Conservation (phyloP, 202 grass and related monocot genomes). For the Elaeis oleifera region DNA sequence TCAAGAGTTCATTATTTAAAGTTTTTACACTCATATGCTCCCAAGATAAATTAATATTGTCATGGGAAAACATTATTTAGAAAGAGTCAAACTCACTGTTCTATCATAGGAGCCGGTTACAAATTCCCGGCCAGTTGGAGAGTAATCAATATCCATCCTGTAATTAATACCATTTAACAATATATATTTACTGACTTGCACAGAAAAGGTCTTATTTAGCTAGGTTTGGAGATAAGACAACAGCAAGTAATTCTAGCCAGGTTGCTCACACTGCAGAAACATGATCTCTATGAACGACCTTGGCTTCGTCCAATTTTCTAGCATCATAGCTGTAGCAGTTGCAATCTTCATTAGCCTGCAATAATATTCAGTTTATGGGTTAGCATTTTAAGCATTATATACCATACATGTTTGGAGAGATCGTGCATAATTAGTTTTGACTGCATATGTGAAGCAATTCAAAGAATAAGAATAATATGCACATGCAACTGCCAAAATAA, state of each 20-base stretch:
- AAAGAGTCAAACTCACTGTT: slow-evolving; percentile 39
- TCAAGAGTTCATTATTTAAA: too few species aligned
- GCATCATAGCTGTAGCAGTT: slow-evolving; percentile 88
- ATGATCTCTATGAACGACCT: slow-evolving; percentile 89
- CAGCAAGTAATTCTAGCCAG: too few species aligned
- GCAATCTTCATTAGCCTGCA: slow-evolving; percentile 94
- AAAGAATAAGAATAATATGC: too few species aligned
- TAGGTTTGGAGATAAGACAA: too few species aligned
- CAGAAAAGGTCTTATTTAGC: too few species aligned
- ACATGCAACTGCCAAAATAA: too few species aligned
- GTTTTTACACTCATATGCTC: neutral
- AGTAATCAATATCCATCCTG: slow-evolving; percentile 99
- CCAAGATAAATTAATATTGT: neutral
- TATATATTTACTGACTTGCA: too few species aligned
- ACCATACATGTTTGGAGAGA: neutral
- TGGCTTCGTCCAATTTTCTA: slow-evolving; percentile 86
- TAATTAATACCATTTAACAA: slow-evolving; percentile 18
- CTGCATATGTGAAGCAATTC: too few species aligned
- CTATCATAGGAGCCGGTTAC: slow-evolving; percentile 98
- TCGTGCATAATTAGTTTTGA: too few species aligned
- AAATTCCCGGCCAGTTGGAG: slow-evolving; percentile 88
- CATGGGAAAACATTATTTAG: slow-evolving; percentile 7
- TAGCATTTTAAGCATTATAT: slow-evolving; percentile 11
- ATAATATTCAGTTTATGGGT: neutral
- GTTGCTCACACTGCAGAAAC: slow-evolving; percentile 91